Evolutionary conservation across 2,329 filamentous ascomycete genomes (phyloP).

Genomic region (Nemania serpens): DNA sequence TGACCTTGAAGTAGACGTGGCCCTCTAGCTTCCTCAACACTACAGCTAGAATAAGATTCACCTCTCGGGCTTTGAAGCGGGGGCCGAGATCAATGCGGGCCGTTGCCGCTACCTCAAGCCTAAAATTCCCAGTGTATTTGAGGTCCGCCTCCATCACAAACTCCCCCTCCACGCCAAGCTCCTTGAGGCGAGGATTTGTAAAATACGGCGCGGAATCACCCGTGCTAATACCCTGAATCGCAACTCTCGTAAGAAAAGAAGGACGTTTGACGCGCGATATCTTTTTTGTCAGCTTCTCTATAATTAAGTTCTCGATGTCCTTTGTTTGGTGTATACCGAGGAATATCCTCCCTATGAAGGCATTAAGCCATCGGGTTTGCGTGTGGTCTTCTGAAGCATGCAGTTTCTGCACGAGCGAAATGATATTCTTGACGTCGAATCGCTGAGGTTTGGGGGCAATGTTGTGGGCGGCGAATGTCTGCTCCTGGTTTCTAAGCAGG

Average conservation of each 20-base stretch:
- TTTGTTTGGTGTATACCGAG: slow-evolving; percentile 84
- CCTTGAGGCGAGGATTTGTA: slow-evolving; percentile 84
- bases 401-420: slow-evolving; percentile 84
- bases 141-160: slow-evolving; percentile 85
- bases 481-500: slow-evolving; percentile 81
- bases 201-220: slow-evolving; percentile 87
- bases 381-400: slow-evolving; percentile 91
- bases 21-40: slow-evolving; percentile 85
- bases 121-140: slow-evolving; percentile 86
- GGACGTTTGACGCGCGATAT: slow-evolving; percentile 93
- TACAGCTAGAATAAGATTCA: slow-evolving; percentile 85
- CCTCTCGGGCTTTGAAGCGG: slow-evolving; percentile 87
- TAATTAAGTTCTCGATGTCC: slow-evolving; percentile 77
- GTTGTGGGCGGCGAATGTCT: slow-evolving; percentile 60
- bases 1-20: slow-evolving; percentile 83
- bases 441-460: slow-evolving; percentile 70
- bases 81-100: slow-evolving; percentile 88
- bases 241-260: slow-evolving; percentile 82
- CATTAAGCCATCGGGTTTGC: slow-evolving; percentile 93
- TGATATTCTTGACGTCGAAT: slow-evolving; percentile 85
- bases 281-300: slow-evolving; percentile 91
- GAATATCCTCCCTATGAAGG: slow-evolving; percentile 85
- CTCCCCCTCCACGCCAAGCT: slow-evolving; percentile 90
- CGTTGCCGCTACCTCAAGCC: slow-evolving; percentile 88
- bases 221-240: slow-evolving; percentile 81